Conservation (phyloP, 1,139 yeast species). For the Candida sp. region DNA sequence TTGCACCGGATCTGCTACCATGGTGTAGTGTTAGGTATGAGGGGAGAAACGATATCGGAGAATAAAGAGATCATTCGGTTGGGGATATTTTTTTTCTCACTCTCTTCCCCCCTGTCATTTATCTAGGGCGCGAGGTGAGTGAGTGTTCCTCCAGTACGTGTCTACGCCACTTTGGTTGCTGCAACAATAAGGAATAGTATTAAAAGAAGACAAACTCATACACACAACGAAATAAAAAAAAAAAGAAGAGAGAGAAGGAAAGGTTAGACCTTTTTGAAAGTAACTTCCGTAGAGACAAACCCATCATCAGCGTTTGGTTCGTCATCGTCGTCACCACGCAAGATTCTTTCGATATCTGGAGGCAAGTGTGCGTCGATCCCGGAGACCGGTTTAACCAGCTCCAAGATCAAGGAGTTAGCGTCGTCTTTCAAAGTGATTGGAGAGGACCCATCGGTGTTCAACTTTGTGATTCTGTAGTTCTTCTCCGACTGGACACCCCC, state of each 20-base stretch:
- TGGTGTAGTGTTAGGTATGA: conserved; percentile 12
- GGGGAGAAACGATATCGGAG: background rate
- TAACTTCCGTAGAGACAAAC: background rate
- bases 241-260: background rate
- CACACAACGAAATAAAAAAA: background rate
- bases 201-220: background rate
- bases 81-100: background rate
- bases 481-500: background rate
- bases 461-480: conserved; percentile 6
- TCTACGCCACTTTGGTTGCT: background rate
- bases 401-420: conserved; percentile 3
- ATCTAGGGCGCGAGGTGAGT: background rate
- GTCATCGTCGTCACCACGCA: conserved; percentile 6
- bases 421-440: conserved; percentile 12
- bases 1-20: conserved; percentile 54
- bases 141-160: background rate
- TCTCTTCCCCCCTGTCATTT: background rate
- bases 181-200: background rate
- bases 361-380: conserved; percentile 13
- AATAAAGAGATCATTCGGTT: background rate
- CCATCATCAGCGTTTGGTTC: background rate
- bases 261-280: background rate
- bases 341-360: conserved; percentile 14
- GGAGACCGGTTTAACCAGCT: background rate
- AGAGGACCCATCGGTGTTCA: conserved; percentile 6